Evolutionary conservation across 345 rosid species (phyloP).

Genomic region (Cardamine chenopodiifolia): DNA sequence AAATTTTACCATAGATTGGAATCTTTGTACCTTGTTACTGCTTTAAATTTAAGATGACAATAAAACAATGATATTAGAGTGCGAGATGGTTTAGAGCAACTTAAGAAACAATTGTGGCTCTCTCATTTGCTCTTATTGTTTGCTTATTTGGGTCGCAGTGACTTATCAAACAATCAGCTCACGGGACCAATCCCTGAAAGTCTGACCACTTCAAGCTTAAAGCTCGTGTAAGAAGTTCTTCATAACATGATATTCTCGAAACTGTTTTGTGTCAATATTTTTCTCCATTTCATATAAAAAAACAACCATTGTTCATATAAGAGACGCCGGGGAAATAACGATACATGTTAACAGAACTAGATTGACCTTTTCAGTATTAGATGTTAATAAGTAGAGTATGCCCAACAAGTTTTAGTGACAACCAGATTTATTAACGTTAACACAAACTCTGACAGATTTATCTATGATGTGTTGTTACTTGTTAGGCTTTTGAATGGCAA

Average conservation of each 20-base stretch:
- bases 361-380: not conserved
- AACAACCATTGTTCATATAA: not conserved
- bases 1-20: constrained; percentile 5
- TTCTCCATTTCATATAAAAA: not conserved
- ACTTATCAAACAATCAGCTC: constrained; percentile 80
- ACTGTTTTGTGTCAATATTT: constrained; percentile 2
- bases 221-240: constrained; percentile 60
- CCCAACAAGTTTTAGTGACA: not conserved
- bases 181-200: constrained; percentile 86
- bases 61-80: constrained; percentile 12
- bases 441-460: not conserved
- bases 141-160: constrained; percentile 53
- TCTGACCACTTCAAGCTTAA: constrained; percentile 67
- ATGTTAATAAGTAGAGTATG: not conserved
- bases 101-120: not conserved
- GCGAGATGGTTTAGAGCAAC: not conserved
- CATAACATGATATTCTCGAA: not conserved
- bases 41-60: not conserved
- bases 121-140: constrained; percentile 26
- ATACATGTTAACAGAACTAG: not conserved
- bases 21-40: constrained; percentile 8
- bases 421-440: not conserved
- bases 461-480: constrained; percentile 39
- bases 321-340: not conserved
- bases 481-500: constrained; percentile 71